Conservation (phyloP, 805 yeast species). For the Candida tallmaniae region DNA sequence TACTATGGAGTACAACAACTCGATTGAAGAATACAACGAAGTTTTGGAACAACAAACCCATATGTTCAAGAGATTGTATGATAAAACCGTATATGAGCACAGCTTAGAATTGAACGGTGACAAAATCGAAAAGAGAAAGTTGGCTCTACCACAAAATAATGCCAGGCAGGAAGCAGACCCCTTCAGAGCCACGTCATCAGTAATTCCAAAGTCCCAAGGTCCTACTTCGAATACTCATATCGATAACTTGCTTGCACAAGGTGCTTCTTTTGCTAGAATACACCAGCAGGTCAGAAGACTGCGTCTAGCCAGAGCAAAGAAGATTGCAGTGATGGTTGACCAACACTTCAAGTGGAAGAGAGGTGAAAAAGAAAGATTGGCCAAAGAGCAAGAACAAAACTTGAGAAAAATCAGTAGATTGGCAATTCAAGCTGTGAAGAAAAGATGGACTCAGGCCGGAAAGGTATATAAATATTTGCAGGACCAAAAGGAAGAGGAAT, state of each 20-base stretch:
- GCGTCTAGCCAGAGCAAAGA: slow-evolving; percentile 64
- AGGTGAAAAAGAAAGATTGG: slow-evolving; percentile 83
- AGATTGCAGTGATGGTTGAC: slow-evolving; percentile 78
- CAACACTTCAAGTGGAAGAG: slow-evolving; percentile 78
- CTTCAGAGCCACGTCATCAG: slow-evolving; percentile 40
- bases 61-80: slow-evolving; percentile 44
- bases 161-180: slow-evolving; percentile 41
- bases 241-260: slow-evolving; percentile 77
- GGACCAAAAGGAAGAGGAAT: slow-evolving; percentile 72
- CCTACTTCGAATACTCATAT: slow-evolving; percentile 47
- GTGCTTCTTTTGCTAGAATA: slow-evolving; percentile 62
- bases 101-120: slow-evolving; percentile 40
- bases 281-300: slow-evolving; percentile 61
- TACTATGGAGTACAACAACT: slow-evolving; percentile 23
- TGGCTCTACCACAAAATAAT: slow-evolving; percentile 37
- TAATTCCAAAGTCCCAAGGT: slow-evolving; percentile 42
- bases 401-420: slow-evolving; percentile 69
- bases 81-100: slow-evolving; percentile 31
- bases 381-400: slow-evolving; percentile 69
- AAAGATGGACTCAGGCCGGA: slow-evolving; percentile 86
- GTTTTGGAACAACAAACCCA: slow-evolving; percentile 50
- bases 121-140: slow-evolving; percentile 46
- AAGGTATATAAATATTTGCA: slow-evolving; percentile 73
- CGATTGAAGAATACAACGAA: slow-evolving; percentile 55
- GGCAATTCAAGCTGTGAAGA: slow-evolving; percentile 79